phyloP scores from a whole-genome alignment of 1,139 yeast species.

The Maudiozyma humilis region DNA sequence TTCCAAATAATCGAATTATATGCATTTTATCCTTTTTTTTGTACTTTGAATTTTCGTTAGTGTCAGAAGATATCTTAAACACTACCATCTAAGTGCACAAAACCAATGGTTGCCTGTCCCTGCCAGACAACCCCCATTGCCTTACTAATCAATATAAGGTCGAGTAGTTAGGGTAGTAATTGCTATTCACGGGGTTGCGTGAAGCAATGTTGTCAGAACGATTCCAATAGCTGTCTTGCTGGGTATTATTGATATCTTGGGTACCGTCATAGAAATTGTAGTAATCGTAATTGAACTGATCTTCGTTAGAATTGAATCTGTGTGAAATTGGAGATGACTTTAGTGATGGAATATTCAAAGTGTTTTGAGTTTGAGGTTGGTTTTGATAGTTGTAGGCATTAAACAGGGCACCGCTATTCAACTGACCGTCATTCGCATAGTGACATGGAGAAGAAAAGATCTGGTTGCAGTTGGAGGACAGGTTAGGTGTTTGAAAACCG shows the following conservation, averaged over 20 bases:
- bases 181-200: not conserved
- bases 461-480: slow-evolving; percentile 2
- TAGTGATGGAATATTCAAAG: slow-evolving; percentile 1
- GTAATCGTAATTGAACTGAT: slow-evolving; percentile 15
- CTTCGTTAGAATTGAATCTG: slow-evolving; percentile 4
- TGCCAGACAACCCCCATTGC: no score
- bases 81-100: no score
- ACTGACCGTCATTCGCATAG: slow-evolving; percentile 5
- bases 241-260: slow-evolving; percentile 1
- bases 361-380: not conserved
- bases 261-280: slow-evolving; percentile 12
- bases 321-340: slow-evolving; percentile 8
- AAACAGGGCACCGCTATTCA: not conserved
- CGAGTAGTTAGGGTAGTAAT: not conserved
- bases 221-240: slow-evolving; percentile 5
- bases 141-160: not conserved
- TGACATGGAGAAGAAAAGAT: slow-evolving; percentile 9
- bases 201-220: not conserved
- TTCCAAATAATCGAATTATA: not conserved
- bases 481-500: slow-evolving; percentile 6
- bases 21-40: not conserved
- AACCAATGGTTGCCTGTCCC: no score
- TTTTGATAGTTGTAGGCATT: slow-evolving; percentile 4
- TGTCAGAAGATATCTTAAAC: not conserved
- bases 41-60: not conserved